A percentile compares a stretch with the other conserved stretches of the same genome.
These are phyloP conservation scores for Beauveria asiatica DNA, from an alignment of 2,329 filamentous ascomycete genomes.

Conservation along the genomic window DNA sequence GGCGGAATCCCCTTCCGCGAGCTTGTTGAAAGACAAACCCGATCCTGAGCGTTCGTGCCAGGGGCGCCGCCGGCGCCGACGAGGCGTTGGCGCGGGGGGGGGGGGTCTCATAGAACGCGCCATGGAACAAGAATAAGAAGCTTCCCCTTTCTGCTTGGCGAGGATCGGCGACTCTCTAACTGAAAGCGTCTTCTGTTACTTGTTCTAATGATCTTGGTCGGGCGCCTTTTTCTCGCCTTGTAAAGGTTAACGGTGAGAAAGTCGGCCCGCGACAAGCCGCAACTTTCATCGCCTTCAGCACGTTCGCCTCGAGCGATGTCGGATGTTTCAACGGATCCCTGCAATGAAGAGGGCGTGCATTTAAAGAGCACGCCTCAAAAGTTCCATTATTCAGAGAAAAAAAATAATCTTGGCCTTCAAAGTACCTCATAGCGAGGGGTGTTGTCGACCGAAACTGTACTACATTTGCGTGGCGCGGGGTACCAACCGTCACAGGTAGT, in stretches of 20 bases:
- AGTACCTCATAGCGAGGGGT: not conserved
- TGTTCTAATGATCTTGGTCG: not conserved
- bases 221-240: not conserved
- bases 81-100: no score
- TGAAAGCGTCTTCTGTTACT: not conserved
- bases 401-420: not conserved
- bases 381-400: not conserved
- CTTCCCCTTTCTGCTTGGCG: not conserved
- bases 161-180: not conserved
- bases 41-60: conserved; percentile 6
- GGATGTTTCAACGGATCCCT: not conserved
- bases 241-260: not conserved
- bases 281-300: not conserved
- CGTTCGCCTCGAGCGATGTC: not conserved
- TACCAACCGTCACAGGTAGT: not conserved
- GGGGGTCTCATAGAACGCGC: not conserved
- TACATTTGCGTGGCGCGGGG: not conserved
- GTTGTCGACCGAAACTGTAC: not conserved
- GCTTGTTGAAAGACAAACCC: not conserved
- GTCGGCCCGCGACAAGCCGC: not conserved
- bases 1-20: not conserved
- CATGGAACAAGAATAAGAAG: not conserved
- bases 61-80: not conserved
- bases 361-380: not conserved
- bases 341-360: not conserved